A percentile compares a stretch with the other conserved stretches of the same genome.
Conservation (phyloP, 202 grass and related monocot species). For the Musa balbisiana region DNA sequence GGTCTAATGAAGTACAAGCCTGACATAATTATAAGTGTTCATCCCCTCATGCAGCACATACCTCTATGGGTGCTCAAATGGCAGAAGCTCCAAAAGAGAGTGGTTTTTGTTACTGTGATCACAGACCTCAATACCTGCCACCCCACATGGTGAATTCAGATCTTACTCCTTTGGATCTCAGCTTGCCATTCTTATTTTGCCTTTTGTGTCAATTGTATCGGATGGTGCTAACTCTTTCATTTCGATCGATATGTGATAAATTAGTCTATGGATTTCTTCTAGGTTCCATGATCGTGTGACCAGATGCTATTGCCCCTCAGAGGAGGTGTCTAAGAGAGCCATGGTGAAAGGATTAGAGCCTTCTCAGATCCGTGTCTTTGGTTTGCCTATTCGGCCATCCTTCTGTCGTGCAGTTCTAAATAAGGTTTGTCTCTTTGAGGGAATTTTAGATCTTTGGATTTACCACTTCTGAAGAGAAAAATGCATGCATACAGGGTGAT, state of each 20-base stretch:
- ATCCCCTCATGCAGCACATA: slow-evolving; percentile 94
- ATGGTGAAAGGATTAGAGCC: slow-evolving; percentile 49
- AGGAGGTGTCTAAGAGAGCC: slow-evolving; percentile 63
- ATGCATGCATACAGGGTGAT: slow-evolving; percentile 39
- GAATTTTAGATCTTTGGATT: background rate
- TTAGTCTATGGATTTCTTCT: background rate
- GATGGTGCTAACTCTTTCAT: too few relatives aligned
- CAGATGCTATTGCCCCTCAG: slow-evolving; percentile 80
- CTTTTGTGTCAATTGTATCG: too few relatives aligned
- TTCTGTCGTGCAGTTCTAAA: slow-evolving; percentile 63
- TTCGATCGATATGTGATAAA: too few relatives aligned
- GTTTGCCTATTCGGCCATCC: slow-evolving; percentile 67
- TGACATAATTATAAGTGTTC: slow-evolving; percentile 84
- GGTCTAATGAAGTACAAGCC: slow-evolving; percentile 87
- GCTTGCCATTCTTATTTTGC: background rate
- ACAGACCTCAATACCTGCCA: slow-evolving; percentile 87
- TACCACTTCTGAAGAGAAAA: background rate
- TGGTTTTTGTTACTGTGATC: slow-evolving; percentile 70
- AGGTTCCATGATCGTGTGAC: slow-evolving; percentile 80
- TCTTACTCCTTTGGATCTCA: background rate
- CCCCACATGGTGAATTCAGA: slow-evolving; percentile 58
- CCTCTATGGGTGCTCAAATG: slow-evolving; percentile 93
- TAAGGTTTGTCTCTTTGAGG: slow-evolving; percentile 36
- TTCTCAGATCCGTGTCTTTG: slow-evolving; percentile 59
- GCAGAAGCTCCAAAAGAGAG: slow-evolving; percentile 61